Conservation (phyloP, 2,329 filamentous ascomycete species). For the Aspergillus sp. region DNA sequence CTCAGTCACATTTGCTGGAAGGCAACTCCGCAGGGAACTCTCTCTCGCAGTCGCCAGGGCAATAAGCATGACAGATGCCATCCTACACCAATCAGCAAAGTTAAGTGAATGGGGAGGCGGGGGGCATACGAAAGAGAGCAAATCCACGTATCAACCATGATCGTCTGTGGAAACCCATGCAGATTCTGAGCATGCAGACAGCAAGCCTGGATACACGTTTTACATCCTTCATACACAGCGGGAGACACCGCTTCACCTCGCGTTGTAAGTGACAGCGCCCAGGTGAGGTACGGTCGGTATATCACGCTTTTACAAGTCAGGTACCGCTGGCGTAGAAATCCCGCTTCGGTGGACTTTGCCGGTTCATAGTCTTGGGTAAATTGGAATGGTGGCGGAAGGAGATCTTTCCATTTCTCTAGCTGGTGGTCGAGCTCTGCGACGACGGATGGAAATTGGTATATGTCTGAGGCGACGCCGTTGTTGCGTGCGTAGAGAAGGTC, state of each 20-base stretch:
- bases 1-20: conserved; percentile 39
- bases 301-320: conserved; percentile 55
- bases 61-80: conserved; percentile 53
- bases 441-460: conserved; percentile 48
- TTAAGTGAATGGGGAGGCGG: too few relatives aligned
- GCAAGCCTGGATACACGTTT: conserved; percentile 50
- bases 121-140: conserved; percentile 50
- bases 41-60: conserved; percentile 48
- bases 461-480: conserved; percentile 48
- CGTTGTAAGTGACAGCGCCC: conserved; percentile 46
- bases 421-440: conserved; percentile 41
- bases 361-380: conserved; percentile 34
- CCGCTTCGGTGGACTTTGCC: conserved; percentile 44
- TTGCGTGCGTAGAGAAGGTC: conserved; percentile 49
- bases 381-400: conserved; percentile 29
- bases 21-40: conserved; percentile 37
- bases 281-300: conserved; percentile 54
- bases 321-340: conserved; percentile 53
- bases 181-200: conserved; percentile 52
- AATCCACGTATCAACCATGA: conserved; percentile 57
- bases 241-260: conserved; percentile 26
- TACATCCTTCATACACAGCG: conserved; percentile 45
- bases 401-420: conserved; percentile 35
- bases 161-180: conserved; percentile 50
- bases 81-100: conserved; percentile 30